A percentile compares a stretch with the other conserved stretches of the same genome.
Evolutionary conservation across 2,329 filamentous ascomycete genomes (phyloP).

Genomic region (Aspergillus japonicus): DNA sequence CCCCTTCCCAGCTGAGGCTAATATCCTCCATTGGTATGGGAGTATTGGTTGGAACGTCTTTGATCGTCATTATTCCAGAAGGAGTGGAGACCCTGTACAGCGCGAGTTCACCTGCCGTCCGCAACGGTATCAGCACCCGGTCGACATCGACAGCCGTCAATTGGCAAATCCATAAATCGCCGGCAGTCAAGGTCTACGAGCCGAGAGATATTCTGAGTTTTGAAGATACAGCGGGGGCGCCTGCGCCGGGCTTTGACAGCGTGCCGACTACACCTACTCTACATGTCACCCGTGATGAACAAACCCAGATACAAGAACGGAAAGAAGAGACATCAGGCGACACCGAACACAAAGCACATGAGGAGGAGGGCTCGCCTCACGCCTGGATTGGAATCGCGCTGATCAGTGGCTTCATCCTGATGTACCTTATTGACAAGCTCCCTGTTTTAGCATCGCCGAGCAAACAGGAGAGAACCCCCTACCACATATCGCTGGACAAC

Average conservation of each 20-base stretch:
- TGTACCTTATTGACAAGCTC: constrained; percentile 91
- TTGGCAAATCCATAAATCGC: constrained; percentile 29
- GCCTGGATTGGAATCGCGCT: constrained; percentile 85
- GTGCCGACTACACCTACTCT: constrained; percentile 5
- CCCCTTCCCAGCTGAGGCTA: constrained; percentile 79
- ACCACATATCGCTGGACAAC: constrained; percentile 86
- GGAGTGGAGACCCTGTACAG: constrained; percentile 86
- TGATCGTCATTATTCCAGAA: constrained; percentile 97
- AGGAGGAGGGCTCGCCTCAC: constrained; percentile 55
- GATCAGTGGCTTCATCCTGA: constrained; percentile 85
- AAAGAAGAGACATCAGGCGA: constrained; percentile 33
- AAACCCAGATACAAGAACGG: constrained; percentile 24
- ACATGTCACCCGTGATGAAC: constrained; percentile 25
- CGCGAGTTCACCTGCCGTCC: constrained; percentile 39
- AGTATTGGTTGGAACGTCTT: constrained; percentile 87
- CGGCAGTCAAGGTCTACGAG: constrained; percentile 11
- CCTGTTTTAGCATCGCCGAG: constrained; percentile 70
- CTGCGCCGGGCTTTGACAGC: background rate
- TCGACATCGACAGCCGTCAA: constrained; percentile 23
- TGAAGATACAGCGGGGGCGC: background rate
- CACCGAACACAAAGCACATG: constrained; percentile 38
- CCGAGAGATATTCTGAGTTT: background rate
- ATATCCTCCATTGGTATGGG: constrained; percentile 93
- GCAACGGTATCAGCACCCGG: constrained; percentile 33
- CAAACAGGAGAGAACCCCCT: constrained; percentile 64